These are phyloP conservation scores for Cochlearia excelsa DNA, from an alignment of 345 rosid species.

Conservation along the genomic window DNA sequence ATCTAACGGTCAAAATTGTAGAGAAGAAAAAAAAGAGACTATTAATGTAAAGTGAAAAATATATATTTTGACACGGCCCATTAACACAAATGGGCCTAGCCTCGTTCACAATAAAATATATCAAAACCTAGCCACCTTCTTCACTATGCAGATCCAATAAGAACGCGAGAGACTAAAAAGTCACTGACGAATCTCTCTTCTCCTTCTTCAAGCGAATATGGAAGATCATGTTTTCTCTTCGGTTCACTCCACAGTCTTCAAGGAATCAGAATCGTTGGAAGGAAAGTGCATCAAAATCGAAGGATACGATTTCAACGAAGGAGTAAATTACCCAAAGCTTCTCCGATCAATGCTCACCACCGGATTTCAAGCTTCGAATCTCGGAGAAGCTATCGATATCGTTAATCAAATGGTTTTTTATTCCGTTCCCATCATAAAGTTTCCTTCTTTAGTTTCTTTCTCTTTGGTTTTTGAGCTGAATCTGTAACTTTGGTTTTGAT, in stretches of 20 bases:
- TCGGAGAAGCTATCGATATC: conserved; percentile 72
- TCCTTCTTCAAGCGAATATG: conserved; percentile 27
- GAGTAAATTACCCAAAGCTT: conserved; percentile 56
- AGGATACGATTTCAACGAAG: conserved; percentile 82
- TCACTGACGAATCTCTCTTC: too few relatives aligned
- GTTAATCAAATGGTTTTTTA: conserved; percentile 73
- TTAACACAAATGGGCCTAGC: too few relatives aligned
- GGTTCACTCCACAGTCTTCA: conserved; percentile 69
- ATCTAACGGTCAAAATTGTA: too few relatives aligned
- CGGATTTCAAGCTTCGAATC: conserved; percentile 96
- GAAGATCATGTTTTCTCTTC: conserved; percentile 46
- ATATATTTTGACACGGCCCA: too few relatives aligned
- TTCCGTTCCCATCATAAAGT: background rate
- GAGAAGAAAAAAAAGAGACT: too few relatives aligned
- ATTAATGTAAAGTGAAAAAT: too few relatives aligned
- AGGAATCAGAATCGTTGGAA: conserved; percentile 65
- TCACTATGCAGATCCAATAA: too few relatives aligned
- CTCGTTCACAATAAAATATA: too few relatives aligned
- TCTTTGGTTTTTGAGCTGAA: background rate
- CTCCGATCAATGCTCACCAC: conserved; percentile 74
- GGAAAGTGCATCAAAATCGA: conserved; percentile 60
- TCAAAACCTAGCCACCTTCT: too few relatives aligned
- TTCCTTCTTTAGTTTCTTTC: background rate
- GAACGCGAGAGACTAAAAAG: too few relatives aligned
- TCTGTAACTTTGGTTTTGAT: conserved; percentile 10